Conservation (phyloP, 2,329 filamentous ascomycete species). For the Cercospora canescens region DNA sequence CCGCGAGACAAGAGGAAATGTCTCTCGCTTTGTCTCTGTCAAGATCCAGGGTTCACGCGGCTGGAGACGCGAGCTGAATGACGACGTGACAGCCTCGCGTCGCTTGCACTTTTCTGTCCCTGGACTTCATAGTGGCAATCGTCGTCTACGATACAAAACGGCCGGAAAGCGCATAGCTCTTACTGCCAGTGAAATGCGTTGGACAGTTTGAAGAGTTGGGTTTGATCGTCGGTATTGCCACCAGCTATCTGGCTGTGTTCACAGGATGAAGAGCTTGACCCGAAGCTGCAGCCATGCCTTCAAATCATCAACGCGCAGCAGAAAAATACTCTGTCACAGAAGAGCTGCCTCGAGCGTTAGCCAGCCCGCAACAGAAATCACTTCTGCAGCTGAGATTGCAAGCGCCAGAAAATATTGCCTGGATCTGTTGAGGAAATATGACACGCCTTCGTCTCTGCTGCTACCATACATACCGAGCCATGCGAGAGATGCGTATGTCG, state of each 20-base stretch:
- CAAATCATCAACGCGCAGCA: slow-evolving; percentile 1
- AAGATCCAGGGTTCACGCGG: slow-evolving; percentile 1
- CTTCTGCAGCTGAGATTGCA: slow-evolving; percentile 47
- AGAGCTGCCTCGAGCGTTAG: slow-evolving; percentile 25
- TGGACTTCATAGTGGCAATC: neutral
- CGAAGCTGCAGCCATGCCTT: neutral
- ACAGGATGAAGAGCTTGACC: slow-evolving; percentile 9
- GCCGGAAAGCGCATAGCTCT: neutral
- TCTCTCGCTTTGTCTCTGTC: neutral
- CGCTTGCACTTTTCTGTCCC: neutral
- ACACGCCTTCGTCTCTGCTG: slow-evolving; percentile 84
- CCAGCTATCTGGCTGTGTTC: neutral
- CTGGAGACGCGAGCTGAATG: slow-evolving; percentile 1
- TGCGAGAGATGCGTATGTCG: slow-evolving; percentile 80
- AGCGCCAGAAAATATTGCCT: slow-evolving; percentile 60
- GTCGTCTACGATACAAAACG: neutral
- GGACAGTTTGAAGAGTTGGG: neutral
- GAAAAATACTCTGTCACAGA: slow-evolving; percentile 4
- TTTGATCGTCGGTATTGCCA: neutral
- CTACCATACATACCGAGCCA: slow-evolving; percentile 78
- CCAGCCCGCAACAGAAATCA: slow-evolving; percentile 26
- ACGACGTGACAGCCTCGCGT: slow-evolving; percentile 11
- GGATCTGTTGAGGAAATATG: slow-evolving; percentile 70
- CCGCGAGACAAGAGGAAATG: neutral
- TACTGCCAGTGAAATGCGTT: neutral